Conservation (phyloP, 371 early-diverging fungal species). For the Cokeromyces recurvatus region DNA sequence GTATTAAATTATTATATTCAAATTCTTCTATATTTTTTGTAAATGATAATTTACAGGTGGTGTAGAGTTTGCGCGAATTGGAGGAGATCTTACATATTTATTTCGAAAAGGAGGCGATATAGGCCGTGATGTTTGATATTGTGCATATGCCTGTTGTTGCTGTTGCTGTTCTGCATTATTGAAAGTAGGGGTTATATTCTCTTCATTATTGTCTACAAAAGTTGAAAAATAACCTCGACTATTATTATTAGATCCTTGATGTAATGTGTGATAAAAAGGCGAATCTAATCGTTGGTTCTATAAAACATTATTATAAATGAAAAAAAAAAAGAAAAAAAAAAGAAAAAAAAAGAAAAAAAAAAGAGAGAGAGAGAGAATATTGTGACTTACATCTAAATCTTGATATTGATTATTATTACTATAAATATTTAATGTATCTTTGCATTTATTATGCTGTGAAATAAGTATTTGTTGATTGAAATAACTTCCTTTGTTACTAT, state of each 20-base stretch:
- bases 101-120: conserved; percentile 30
- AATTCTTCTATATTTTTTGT: too few species aligned
- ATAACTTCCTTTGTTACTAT: neutral
- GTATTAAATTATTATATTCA: conserved; percentile 20
- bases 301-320: neutral
- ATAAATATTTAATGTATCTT: too few species aligned
- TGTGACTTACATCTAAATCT: too few species aligned
- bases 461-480: neutral
- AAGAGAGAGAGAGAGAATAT: too few species aligned
- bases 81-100: conserved; percentile 30
- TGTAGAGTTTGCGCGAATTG: conserved; percentile 40
- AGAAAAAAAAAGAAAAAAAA: neutral
- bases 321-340: neutral
- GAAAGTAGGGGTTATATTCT: conserved; percentile 5
- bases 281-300: too few species aligned
- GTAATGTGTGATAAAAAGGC: too few species aligned
- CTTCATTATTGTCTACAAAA: neutral
- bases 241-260: too few species aligned
- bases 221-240: conserved; percentile 4
- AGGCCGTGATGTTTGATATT: conserved; percentile 18
- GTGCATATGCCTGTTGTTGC: conserved; percentile 8
- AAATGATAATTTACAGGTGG: conserved; percentile 29
- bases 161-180: conserved; percentile 2
- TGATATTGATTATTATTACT: too few species aligned
- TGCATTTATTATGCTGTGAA: too few species aligned